Percentiles rank a stretch among this genome's conserved stretches.
These are phyloP conservation scores for Boletus rex-veris DNA, from an alignment of 768 basidiomycete species.

Conservation along the genomic window DNA sequence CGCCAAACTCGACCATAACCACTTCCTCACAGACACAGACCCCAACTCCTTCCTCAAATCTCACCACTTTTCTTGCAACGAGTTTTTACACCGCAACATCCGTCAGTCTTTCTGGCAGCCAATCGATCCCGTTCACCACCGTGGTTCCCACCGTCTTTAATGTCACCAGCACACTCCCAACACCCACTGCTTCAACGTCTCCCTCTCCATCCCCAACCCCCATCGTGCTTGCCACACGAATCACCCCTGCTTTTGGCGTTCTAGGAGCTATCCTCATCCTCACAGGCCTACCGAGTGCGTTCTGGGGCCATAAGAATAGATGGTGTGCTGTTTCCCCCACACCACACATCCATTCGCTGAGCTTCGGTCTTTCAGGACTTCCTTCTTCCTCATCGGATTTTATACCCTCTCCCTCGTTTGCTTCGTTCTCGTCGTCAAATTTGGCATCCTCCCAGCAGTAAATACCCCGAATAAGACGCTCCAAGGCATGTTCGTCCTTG, in stretches of 20 bases:
- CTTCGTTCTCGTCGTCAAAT: constrained; percentile 82
- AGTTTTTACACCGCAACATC: constrained; percentile 49
- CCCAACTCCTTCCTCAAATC: constrained; percentile 18
- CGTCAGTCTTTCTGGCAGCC: constrained; percentile 45
- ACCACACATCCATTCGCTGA: constrained; percentile 1
- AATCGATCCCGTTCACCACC: constrained; percentile 48
- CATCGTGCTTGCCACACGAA: constrained; percentile 51
- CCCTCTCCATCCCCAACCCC: constrained; percentile 34
- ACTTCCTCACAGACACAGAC: background rate
- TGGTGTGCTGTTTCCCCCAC: constrained; percentile 51
- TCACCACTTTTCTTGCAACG: constrained; percentile 56
- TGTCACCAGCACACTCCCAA: constrained; percentile 54
- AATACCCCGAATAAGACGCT: constrained; percentile 76
- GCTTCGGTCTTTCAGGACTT: constrained; percentile 57
- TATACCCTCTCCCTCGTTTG: constrained; percentile 86
- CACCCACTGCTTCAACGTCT: constrained; percentile 46
- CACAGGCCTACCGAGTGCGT: constrained; percentile 85
- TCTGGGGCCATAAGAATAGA: constrained; percentile 93
- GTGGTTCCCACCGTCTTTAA: constrained; percentile 60
- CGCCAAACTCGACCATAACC: constrained; percentile 16
- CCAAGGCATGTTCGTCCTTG: constrained; percentile 87
- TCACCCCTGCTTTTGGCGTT: constrained; percentile 88
- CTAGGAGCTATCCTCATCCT: constrained; percentile 85
- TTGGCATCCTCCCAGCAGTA: constrained; percentile 80
- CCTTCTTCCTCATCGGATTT: constrained; percentile 90